Percentiles rank a stretch among this genome's conserved stretches.
phyloP scores from a whole-genome alignment of 257 asterid genomes.

The Voacanga thouarsii region DNA sequence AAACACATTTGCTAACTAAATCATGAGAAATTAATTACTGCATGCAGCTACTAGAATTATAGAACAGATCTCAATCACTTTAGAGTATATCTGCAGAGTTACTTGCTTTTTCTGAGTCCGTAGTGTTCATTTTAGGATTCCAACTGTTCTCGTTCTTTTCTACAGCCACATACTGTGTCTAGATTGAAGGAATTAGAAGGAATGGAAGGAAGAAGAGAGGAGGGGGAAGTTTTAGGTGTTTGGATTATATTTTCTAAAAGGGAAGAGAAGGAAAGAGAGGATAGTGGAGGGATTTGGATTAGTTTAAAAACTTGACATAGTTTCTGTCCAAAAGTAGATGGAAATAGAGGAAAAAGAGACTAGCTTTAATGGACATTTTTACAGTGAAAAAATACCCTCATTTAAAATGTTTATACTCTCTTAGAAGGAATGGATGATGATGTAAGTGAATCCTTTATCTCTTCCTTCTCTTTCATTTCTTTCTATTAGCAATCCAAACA shows the following conservation, averaged over 20 bases:
- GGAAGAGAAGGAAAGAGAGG: background rate
- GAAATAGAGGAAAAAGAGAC: background rate
- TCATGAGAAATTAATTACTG: background rate
- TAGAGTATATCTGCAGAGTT: background rate
- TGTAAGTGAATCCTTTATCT: background rate
- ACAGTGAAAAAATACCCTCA: background rate
- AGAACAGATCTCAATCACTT: background rate
- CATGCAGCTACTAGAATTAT: background rate
- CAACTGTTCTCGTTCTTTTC: background rate
- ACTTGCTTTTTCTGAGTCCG: background rate
- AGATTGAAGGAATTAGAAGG: background rate
- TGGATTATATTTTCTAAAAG: background rate
- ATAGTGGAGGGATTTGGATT: background rate
- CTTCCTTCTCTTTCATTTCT: background rate
- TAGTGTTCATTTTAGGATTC: background rate
- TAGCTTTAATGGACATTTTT: background rate
- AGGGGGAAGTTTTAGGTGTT: background rate
- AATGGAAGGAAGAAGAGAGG: background rate
- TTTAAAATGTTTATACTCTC: background rate
- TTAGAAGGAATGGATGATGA: background rate
- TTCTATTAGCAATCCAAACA: background rate
- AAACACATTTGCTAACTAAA: background rate
- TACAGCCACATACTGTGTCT: background rate
- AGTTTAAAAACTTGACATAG: background rate
- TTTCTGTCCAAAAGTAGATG: background rate